Base-by-base conservation (phyloP, 1,139 yeast species). In the Suhomyces kunorum region DNA sequence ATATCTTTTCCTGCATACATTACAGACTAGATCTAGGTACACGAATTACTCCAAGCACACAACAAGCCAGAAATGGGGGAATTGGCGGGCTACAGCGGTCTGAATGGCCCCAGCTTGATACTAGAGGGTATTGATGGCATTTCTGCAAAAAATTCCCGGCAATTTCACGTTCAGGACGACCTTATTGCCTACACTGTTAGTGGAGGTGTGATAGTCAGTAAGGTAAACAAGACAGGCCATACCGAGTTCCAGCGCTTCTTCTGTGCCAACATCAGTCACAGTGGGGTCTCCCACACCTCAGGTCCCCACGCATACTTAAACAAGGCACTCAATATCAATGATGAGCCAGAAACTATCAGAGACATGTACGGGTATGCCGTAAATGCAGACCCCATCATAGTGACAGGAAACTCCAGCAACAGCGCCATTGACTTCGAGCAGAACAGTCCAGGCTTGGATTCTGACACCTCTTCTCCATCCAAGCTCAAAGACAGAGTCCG, bases 161-260 rank as follows among this genome's bases (percentile, higher is more conserved):
- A 73, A 32, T 64, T 79, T 43, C 60, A 68, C 18, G 59, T 70
- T 1, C 68, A 65, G 18, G 72, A 63, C 9, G 62, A 71, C 45
- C 42, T 63, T 5, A 51, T 82, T 11, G 87, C 83, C 0, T 81
- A 81, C 50, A 71, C 80, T 2, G 85, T 85, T 4, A 81, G 87
- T 36, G 85, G 86, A 6, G 87, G 87, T 0, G 86, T 80, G 1
- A 83, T 81, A 4, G 78, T 80, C 4, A 61, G 76, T 31, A 51
- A 56, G 19, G 42, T 71, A 2, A 55, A 63, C 38, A 28, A 31
- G 22, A 47, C 47, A 3, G 49, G 49, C 16, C 35, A 40, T 22
- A 49, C 61, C 0, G 32, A 47, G 13, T 44, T 56, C 38, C 82
- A 76, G 49, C 56, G 79, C 44, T 76, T 77, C 51, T 76, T 73